Evolutionary conservation across 1,284 basidiomycete species (phyloP), one percentile per base, ranked within the genome.

Genomic region (Boletus mariae): DNA sequence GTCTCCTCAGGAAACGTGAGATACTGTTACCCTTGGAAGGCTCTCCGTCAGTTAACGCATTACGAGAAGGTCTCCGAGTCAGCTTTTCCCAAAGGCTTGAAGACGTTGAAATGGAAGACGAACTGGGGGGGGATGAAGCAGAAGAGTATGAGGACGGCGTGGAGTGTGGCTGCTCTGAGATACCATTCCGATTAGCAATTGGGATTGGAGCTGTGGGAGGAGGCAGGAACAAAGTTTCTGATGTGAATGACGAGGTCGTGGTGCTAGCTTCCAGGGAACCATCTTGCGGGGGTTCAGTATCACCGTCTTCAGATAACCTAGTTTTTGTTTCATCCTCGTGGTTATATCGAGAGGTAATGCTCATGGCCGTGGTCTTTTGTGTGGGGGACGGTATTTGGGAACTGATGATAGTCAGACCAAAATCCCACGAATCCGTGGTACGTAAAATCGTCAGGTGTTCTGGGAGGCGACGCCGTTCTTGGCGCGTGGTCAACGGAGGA

Each of bases 401-500:
- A 25, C 50, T 58, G 3, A 48, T 49, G 40, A 48, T 47, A 5
- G 66, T 60, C 15, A 46, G 49, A 40, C 44, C 23, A 52, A 69
- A 69, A 41, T 69, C 70, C 67, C 67, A 69, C 0, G 67, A 69
- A 38, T 72, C 70, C 26, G 56, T 55, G 29, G 67, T 69, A 38
- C 48, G 53, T 34, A 60, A 68, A 23, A 29, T 52, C 13, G 40
- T 55, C 13, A 56, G 40, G 40, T 47, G 64, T n/a, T 60, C 57
- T 31, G 56, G 57, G 34, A 45, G 57, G 23, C 51, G 61, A 38
- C 51, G 54, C 1, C 61, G 80, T 68, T 91, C 87, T 70, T 90
- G 87, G 37, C 89, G 79, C 60, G 77, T 75, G 9, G 80, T 73
- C 34, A 91, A 72, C 23, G 90, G 88, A 0, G 89, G 89, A 25